Base-by-base conservation (phyloP, 768 basidiomycete species). In the Tricholoma saponaceum region DNA sequence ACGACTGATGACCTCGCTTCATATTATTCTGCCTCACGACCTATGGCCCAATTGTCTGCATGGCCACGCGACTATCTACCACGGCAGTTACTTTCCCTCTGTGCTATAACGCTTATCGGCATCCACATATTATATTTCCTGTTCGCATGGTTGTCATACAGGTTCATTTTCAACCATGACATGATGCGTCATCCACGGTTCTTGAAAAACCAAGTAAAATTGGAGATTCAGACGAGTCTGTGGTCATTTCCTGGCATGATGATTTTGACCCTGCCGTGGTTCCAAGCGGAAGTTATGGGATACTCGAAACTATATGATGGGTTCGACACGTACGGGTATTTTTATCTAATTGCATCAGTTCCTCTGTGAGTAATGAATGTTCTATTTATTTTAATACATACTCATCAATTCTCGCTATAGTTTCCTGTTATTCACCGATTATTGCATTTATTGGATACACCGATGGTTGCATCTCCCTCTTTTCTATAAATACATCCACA, bases 111-210 rank as follows among this genome's bases (percentile, higher is more conserved):
- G 1, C 72, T 90, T 54, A 63, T 92, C 57, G 95, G 95, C 59
- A 90, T 96, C 57, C 83, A 89, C 64, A 22, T 86, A 51, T 80
- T 99, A 49, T 99, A 99, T 73, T 95, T 97, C 73, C 52, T 88
- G 23, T 89, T 98, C 63, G 95, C 94, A n/a, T 76, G 81, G 43
- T 71, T 91, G 23, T 94, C 93, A 3, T 99, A 92, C 74, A 72
- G 73, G 44, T 86, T 80, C 72, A 84, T 98, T 56, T 99, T 98
- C 83, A 94, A 98, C 74, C 89, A 90, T 66, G 90, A 89, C 20
- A 97, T 90, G 93, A 95, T 90, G 88, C 79, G 82, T 30, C 97
- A 99, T 74, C 97, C 97, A 0, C 83, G 91, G 28, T 99, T 95
- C 75, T 77, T 97, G 46, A 88, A 91, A 67, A 84, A 95, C 67